A percentile compares a stretch with the other conserved stretches of the same genome.
These are phyloP conservation scores for Dispira parvispora DNA, from an alignment of 192 early-diverging fungal genomes.

Conservation along the genomic window DNA sequence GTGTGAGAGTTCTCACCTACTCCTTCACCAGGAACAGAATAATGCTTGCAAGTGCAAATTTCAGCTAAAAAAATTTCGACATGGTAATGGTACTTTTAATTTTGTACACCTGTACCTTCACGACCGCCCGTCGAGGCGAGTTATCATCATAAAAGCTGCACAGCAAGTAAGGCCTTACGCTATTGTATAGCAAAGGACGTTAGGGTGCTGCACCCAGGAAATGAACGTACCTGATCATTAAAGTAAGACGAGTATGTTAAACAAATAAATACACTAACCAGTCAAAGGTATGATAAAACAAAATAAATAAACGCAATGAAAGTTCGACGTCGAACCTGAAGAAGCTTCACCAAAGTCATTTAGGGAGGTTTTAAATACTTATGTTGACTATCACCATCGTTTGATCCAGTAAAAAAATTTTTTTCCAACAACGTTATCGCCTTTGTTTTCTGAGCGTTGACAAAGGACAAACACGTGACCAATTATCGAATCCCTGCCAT, in stretches of 20 bases:
- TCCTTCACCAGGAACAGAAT: no score
- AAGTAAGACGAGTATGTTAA: neutral
- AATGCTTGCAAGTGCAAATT: neutral
- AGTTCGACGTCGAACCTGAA: no score
- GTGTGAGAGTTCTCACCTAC: no score
- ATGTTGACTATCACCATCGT: neutral
- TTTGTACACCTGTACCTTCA: neutral
- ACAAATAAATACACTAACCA: neutral
- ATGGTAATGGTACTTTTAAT: slow-evolving; percentile 8
- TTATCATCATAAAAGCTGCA: neutral
- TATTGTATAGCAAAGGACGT: neutral
- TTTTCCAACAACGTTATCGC: neutral
- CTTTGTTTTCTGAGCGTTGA: neutral
- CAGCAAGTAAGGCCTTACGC: neutral
- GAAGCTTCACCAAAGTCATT: neutral
- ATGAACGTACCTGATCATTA: neutral
- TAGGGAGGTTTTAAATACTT: neutral
- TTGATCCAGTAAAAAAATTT: neutral
- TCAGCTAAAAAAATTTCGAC: slow-evolving; percentile 8
- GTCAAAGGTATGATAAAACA: neutral
- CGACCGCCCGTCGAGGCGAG: slow-evolving; percentile 10
- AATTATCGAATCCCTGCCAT: no score
- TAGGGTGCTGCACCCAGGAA: neutral
- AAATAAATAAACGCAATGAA: neutral
- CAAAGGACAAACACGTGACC: neutral